Evolutionary conservation across 2,329 filamentous ascomycete genomes (phyloP), one percentile per base, ranked within the genome.

Genomic region (Aureobasidium zeae): DNA sequence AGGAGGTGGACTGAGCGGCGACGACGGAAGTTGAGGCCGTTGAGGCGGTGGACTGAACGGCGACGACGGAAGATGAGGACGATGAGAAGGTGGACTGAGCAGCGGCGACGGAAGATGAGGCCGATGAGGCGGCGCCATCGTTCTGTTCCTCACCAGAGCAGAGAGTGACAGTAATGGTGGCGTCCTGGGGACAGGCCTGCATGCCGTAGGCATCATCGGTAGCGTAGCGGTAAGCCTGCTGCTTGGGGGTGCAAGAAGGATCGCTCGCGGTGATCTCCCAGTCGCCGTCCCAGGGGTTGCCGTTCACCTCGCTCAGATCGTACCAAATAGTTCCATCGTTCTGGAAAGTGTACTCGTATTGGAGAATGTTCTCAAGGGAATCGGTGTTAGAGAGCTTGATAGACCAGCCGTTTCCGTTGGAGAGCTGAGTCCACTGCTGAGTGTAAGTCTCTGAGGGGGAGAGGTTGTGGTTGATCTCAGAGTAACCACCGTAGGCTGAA

Each of bases 291-390:
- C 60, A 62, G 32, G 62, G 61, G 51, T 62, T 59, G 33, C 61
- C 61, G 48, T 61, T 52, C 38, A 63, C 58, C 33, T 57, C 56
- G 53, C 56, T 61, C 49, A 63, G 46, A 52, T 63, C 61, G 51
- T 58, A 63, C 61, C 61, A 63, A 52, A 63, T 59, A 38, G 49
- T 59, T 46, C 52, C 54, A 39, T 59, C 57, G 43, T 56, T 51
- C 44, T 60, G 58, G 51, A 52, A 60, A 32, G 61, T 63, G 52
- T 63, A 64, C 53, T 63, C 61, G 48, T 59, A 63, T 47, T 63
- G 61, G 39, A 63, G 52, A 48, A 61, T 55, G 53, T 58, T 54
- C 42, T 46, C 51, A 43, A 30, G 51, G 47, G 38, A 46, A 35
- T 26, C 19, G 24, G 15, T 47, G 52, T 59, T 56, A 50, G 58